Base-by-base conservation (phyloP, 2,329 filamentous ascomycete genomes). In the Aschersonia sp. region DNA sequence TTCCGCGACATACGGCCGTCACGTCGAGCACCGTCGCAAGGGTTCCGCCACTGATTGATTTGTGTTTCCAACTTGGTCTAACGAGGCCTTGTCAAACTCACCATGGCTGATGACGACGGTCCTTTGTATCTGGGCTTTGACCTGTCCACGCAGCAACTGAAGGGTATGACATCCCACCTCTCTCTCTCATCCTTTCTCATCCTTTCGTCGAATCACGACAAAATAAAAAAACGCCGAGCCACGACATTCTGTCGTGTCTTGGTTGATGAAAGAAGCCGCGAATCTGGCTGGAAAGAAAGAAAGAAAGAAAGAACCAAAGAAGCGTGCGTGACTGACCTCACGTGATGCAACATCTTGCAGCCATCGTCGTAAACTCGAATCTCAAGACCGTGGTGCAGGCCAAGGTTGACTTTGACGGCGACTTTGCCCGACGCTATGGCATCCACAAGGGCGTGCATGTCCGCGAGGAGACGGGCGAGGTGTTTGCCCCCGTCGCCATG, bases 71-170 rank as follows among this genome's bases (percentile, higher is more conserved):
- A 22, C 22, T 22, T 22, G 22, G 22, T 22, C 22, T 3, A 22
- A 2, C 22, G 22, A 22, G 22, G 22, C 22, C 22, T 22, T 22
- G 12, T 1, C 12, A 8, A 37, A 9, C 35, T 12, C 40, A 22
- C n/a, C 40, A 41, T 41, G 40, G 40, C 11, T 14, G 14, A 22
- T 14, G 40, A 22, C 5, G 4, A 41, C 14, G 72, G 69, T 32
- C 81, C 84, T 14, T 70, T 94, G 51, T 95, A 94, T 62, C 73
- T 95, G 59, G 92, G 92, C 51, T 89, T 97, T 64, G 92, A 98
- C 68, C 81, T 97, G 50, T 95, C 89, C 42, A 97, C 92, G 49
- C 92, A 97, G 66, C 90, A 97, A 64, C 76, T 97, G 49, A 97
- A 98, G 76, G 89, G 87, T 80, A 65, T 53, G 14, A 31, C 29